Percentiles rank a stretch among this genome's conserved stretches.
These are phyloP conservation scores for Dictyostelium citrinum DNA, from an alignment of 78 protist species.

Conservation along the genomic window DNA sequence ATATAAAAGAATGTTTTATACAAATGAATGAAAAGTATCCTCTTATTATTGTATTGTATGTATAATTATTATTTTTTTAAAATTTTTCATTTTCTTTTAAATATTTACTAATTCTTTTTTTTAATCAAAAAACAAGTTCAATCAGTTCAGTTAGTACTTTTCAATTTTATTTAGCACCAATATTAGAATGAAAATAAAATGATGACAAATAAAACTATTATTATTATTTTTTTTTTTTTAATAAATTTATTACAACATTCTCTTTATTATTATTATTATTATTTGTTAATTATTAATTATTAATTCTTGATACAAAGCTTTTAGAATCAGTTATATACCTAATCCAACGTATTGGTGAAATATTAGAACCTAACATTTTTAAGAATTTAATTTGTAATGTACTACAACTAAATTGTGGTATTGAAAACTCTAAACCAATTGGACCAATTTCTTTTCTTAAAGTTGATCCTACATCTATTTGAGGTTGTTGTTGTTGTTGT, in stretches of 20 bases:
- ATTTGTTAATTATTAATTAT: background rate
- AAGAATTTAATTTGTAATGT: slow-evolving; percentile 68
- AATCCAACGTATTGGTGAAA: slow-evolving; percentile 32
- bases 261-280: too few relatives aligned
- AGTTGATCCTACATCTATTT: background rate
- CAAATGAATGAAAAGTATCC: slow-evolving; percentile 28
- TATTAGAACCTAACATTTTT: slow-evolving; percentile 3
- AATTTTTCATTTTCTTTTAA: background rate
- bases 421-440: slow-evolving; percentile 84
- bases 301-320: slow-evolving; percentile 40
- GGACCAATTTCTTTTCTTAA: slow-evolving; percentile 89
- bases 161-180: slow-evolving; percentile 3
- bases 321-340: slow-evolving; percentile 66
- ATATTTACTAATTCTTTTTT: background rate
- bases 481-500: background rate
- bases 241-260: too few relatives aligned
- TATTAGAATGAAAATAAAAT: background rate
- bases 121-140: background rate
- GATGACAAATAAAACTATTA: too few relatives aligned
- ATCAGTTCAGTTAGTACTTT: background rate
- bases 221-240: too few relatives aligned
- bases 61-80: background rate
- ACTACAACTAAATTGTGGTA: slow-evolving; percentile 84
- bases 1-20: slow-evolving; percentile 25
- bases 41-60: background rate